Evolutionary conservation across 352 stramenopile species (phyloP).

Genomic region (Phytophthora crassamura): DNA sequence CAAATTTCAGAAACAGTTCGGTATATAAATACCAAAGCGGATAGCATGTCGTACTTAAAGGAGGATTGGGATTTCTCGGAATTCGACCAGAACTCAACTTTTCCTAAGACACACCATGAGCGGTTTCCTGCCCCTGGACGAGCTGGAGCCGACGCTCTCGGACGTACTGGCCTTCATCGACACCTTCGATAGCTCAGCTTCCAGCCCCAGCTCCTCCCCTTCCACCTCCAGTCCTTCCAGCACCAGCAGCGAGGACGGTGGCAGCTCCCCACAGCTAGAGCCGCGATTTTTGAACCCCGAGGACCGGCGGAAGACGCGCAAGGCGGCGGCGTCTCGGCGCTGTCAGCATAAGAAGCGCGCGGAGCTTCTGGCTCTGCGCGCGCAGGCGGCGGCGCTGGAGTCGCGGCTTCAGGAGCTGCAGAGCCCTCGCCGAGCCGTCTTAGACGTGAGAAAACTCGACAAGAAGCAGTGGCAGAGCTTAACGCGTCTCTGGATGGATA

Average conservation of each 20-base stretch:
- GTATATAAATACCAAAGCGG: no score
- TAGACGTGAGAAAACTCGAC: conserved; percentile 10
- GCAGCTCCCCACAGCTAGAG: neutral
- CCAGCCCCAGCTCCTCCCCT: no score
- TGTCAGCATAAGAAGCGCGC: conserved; percentile 40
- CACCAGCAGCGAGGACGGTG: conserved; percentile 18
- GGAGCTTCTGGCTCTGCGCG: conserved; percentile 25
- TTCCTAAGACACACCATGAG: neutral
- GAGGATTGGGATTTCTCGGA: no score
- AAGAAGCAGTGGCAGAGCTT: conserved; percentile 9
- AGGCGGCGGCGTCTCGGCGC: conserved; percentile 26
- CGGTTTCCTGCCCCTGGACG: conserved; percentile 27
- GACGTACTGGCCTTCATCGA: conserved; percentile 38
- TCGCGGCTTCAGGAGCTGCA: conserved; percentile 11
- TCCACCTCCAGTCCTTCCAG: conserved; percentile 6
- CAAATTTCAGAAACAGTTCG: no score
- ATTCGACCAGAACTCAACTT: no score
- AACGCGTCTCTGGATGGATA: conserved; percentile 17
- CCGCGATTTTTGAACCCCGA: neutral
- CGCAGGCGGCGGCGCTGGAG: conserved; percentile 24
- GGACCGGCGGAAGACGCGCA: conserved; percentile 29
- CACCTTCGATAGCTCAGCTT: conserved; percentile 24
- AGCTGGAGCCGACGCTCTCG: conserved; percentile 35
- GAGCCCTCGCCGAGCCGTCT: neutral
- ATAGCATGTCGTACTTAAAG: no score